These are phyloP conservation scores for Cladobotryum protrusum DNA, from an alignment of 2,329 filamentous ascomycete species.

Conservation along the genomic window DNA sequence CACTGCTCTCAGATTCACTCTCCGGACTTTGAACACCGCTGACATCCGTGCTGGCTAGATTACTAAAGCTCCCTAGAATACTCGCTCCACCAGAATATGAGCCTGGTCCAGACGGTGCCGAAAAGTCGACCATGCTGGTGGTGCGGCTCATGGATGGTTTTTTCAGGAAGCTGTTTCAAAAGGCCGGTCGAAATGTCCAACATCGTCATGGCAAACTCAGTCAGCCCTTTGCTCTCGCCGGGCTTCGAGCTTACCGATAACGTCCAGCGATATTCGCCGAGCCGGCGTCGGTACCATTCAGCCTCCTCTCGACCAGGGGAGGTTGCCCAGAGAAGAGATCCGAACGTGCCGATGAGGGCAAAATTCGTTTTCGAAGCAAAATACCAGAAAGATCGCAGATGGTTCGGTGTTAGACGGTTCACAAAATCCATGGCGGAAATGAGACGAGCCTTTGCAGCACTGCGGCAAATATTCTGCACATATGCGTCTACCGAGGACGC, in stretches of 20 bases:
- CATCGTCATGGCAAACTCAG: slow-evolving; percentile 70
- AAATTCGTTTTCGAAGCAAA: slow-evolving; percentile 87
- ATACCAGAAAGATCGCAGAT: slow-evolving; percentile 90
- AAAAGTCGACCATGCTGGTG: slow-evolving; percentile 45
- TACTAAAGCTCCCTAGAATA: slow-evolving; percentile 37
- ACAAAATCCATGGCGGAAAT: slow-evolving; percentile 98
- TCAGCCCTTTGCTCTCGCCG: slow-evolving; percentile 50
- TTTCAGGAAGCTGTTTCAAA: slow-evolving; percentile 62
- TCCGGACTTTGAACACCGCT: slow-evolving; percentile 48
- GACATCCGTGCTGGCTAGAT: slow-evolving; percentile 40
- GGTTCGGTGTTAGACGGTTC: slow-evolving; percentile 79
- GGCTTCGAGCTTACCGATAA: slow-evolving; percentile 78
- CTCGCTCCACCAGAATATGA: slow-evolving; percentile 28
- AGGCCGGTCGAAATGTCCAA: slow-evolving; percentile 65
- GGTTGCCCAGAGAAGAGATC: slow-evolving; percentile 82
- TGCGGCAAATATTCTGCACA: slow-evolving; percentile 85
- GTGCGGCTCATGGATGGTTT: slow-evolving; percentile 60
- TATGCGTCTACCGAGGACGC: slow-evolving; percentile 60
- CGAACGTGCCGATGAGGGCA: slow-evolving; percentile 90
- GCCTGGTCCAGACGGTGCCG: slow-evolving; percentile 23
- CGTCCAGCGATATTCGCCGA: slow-evolving; percentile 93
- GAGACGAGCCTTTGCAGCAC: slow-evolving; percentile 85
- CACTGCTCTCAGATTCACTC: slow-evolving; percentile 45
- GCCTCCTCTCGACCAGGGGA: slow-evolving; percentile 82
- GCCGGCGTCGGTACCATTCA: slow-evolving; percentile 79